Evolutionary conservation across 306 rosid genomes (phyloP).

Genomic region (Oxytropis ochrocephala): DNA sequence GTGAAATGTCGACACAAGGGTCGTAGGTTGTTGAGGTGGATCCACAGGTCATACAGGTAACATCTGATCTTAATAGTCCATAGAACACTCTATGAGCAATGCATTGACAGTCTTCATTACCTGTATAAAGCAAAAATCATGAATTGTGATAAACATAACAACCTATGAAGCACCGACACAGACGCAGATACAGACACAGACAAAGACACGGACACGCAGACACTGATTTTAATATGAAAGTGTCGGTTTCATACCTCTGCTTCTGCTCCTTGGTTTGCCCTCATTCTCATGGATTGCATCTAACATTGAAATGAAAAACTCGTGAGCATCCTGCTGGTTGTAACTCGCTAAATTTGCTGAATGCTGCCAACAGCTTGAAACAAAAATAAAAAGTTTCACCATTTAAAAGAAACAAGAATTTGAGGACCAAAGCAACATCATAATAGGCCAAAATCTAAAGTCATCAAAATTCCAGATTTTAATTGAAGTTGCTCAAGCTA

Average conservation of each 20-base stretch:
- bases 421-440: constrained; percentile 17
- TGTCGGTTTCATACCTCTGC: constrained; percentile 44
- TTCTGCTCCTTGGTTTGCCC: constrained; percentile 46
- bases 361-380: constrained; percentile 98
- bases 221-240: too few relatives aligned
- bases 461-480: neutral
- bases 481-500: constrained; percentile 14
- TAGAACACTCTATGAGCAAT: constrained; percentile 79
- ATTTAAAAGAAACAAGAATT: constrained; percentile 32
- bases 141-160: neutral
- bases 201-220: too few relatives aligned
- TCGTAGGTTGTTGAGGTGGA: constrained; percentile 84
- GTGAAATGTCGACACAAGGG: constrained; percentile 86
- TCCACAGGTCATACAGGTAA: constrained; percentile 88
- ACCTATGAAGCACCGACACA: too few relatives aligned
- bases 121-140: constrained; percentile 34
- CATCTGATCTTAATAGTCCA: constrained; percentile 82
- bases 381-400: constrained; percentile 46
- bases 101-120: constrained; percentile 66
- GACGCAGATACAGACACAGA: too few relatives aligned
- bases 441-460: constrained; percentile 19
- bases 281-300: constrained; percentile 90
- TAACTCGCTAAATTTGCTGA: constrained; percentile 87
- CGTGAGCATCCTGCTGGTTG: constrained; percentile 98
- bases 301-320: constrained; percentile 88